Percentiles rank a stretch among this genome's conserved stretches.
Conservation (phyloP, 768 basidiomycete species). For the Tylopilus rubrobrunneus region DNA sequence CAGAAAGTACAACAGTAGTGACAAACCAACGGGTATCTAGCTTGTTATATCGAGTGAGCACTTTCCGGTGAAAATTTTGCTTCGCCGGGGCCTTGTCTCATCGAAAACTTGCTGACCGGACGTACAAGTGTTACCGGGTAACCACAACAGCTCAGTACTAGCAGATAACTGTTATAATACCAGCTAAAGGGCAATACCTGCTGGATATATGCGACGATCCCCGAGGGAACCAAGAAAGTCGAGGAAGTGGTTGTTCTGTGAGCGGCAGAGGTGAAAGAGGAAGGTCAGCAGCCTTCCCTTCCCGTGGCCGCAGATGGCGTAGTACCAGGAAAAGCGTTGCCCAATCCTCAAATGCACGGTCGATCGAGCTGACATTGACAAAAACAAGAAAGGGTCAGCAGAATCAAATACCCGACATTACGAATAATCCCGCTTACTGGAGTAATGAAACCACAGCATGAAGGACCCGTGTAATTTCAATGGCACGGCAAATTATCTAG, state of each 20-base stretch:
- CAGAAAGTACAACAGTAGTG: not conserved
- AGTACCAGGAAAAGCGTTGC: not conserved
- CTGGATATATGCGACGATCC: not conserved
- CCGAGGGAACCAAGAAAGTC: not conserved
- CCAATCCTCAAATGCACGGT: not conserved
- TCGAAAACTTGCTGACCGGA: not conserved
- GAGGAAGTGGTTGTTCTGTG: not conserved
- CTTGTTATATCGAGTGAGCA: not conserved
- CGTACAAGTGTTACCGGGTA: constrained; percentile 6
- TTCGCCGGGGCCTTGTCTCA: not conserved
- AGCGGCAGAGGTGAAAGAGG: not conserved
- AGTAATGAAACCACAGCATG: constrained; percentile 4
- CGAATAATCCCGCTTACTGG: constrained; percentile 23
- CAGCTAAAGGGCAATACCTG: not conserved
- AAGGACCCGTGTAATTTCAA: constrained; percentile 13
- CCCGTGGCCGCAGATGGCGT: not conserved
- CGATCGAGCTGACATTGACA: constrained; percentile 15
- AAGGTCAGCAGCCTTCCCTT: not conserved
- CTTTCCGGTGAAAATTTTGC: not conserved
- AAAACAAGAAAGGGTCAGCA: constrained; percentile 12
- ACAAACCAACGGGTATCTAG: not conserved
- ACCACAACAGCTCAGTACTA: not conserved
- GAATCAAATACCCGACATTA: not conserved
- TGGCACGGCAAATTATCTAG: constrained; percentile 23
- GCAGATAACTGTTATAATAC: not conserved